phyloP scores from a whole-genome alignment of 345 rosid genomes.

The Arabidopsis suecica region DNA sequence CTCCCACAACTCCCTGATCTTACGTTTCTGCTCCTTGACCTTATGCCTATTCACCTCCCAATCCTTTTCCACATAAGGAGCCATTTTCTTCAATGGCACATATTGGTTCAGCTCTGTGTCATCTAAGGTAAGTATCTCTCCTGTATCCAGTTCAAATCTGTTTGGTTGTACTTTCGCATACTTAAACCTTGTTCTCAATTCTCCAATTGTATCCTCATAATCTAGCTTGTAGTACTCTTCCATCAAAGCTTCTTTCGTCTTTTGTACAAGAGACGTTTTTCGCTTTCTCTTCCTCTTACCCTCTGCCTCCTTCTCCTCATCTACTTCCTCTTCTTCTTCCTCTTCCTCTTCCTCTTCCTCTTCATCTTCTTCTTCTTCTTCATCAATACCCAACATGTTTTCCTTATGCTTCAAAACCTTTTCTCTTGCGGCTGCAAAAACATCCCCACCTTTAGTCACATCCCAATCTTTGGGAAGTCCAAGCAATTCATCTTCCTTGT shows the following conservation, averaged over 20 bases:
- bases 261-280: conserved; percentile 65
- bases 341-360: conserved; percentile 18
- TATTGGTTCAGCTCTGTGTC: conserved; percentile 85
- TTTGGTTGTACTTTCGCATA: conserved; percentile 77
- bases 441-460: conserved; percentile 56
- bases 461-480: conserved; percentile 83
- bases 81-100: conserved; percentile 82
- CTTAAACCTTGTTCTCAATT: conserved; percentile 88
- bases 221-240: conserved; percentile 92
- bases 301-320: conserved; percentile 47
- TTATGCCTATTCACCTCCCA: conserved; percentile 69
- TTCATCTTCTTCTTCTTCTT: conserved; percentile 32
- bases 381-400: conserved; percentile 38
- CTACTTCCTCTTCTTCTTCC: conserved; percentile 30
- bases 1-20: conserved; percentile 53
- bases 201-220: conserved; percentile 87
- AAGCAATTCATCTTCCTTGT: conserved; percentile 83
- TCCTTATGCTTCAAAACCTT: conserved; percentile 52
- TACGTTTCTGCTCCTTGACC: conserved; percentile 61
- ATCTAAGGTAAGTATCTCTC: conserved; percentile 64
- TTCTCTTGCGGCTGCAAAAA: conserved; percentile 71
- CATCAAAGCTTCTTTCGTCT: conserved; percentile 75
- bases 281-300: conserved; percentile 72
- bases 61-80: conserved; percentile 74
- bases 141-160: conserved; percentile 60